These are phyloP conservation scores for Podospora bellae-mahoneyi DNA, from an alignment of 495 filamentous ascomycete genomes.

Conservation along the genomic window DNA sequence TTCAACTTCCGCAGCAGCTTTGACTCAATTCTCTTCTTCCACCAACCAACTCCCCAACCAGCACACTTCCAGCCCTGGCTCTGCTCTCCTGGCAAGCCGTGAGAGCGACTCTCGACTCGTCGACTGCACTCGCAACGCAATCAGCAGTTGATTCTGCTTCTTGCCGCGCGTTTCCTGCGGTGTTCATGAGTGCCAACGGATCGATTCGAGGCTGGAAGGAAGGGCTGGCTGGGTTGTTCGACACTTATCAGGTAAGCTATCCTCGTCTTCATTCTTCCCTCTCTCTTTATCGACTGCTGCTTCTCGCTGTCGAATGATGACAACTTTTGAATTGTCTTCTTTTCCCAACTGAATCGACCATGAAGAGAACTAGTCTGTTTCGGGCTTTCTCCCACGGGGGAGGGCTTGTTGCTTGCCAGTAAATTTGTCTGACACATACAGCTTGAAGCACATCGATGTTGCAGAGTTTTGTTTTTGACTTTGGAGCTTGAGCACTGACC, in stretches of 20 bases:
- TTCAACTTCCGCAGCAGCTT: not conserved
- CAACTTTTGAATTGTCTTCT: conserved; percentile 76
- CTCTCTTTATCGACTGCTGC: conserved; percentile 8
- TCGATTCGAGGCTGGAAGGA: conserved; percentile 13
- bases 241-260: conserved; percentile 24
- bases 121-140: not conserved
- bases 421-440: conserved; percentile 71
- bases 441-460: conserved; percentile 10
- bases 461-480: conserved; percentile 2
- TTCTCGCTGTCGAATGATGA: conserved; percentile 67
- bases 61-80: not conserved
- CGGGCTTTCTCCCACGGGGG: conserved; percentile 62
- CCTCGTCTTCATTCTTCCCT: conserved; percentile 11
- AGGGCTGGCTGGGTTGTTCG: conserved; percentile 8
- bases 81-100: not conserved
- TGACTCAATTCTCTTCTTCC: conserved; percentile 2
- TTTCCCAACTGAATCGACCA: conserved; percentile 91
- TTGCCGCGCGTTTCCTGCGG: not conserved
- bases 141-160: not conserved
- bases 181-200: not conserved
- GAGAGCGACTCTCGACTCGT: not conserved
- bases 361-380: conserved; percentile 74
- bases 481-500: conserved; percentile 16
- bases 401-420: conserved; percentile 97
- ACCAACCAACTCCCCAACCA: not conserved